Evolutionary conservation across 164 flowering plant genomes (phyloP), one percentile per base, ranked within the genome.

Genomic region (Nymphaea colorata): DNA sequence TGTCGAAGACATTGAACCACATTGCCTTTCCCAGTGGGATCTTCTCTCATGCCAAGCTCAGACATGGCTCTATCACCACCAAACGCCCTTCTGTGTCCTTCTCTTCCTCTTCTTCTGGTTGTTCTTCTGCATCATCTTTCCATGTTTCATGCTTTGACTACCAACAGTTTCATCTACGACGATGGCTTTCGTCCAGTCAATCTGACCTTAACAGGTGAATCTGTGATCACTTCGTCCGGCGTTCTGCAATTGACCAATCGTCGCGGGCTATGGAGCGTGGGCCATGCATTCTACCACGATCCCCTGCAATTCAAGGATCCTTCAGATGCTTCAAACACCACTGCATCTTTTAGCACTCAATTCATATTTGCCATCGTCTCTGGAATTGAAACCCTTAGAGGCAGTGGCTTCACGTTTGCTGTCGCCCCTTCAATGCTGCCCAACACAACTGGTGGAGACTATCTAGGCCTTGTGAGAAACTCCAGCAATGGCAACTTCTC

Each of bases 371-470:
- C 75, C 66, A 72, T 70, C 41, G 43, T 41, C 7, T 53, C 75
- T 11, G 62, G 41, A 67, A 47, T 44, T 66, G 62, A 69, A 2
- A 59, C 16, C 3, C 6, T 68, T 3, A 67, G 72, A 4, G 72
- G 77, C 63, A 68, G 72, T 51, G 77, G 77, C 3, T 16, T 72
- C 3, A 69, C 73, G 43, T 74, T 74, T n/a, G 68, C 68, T 3
- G 44, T 77, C 41, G 59, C 68, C 5, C 51, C 70, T 12, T 59
- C 75, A 0, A 69, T 69, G 41, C 65, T 66, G 25, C 70, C 66
- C 6, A 7, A 41, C 18, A 12, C 62, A 64, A 67, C 44, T 59
- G 53, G 44, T n/a, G 63, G 44, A 44, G 66, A 64, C 63, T 69
- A 69, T 59, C 57, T 72, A 11, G 72, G 75, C 51, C 75, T 76